Percentiles rank a stretch among this genome's conserved stretches.
Conservation (phyloP, 805 yeast species). For the Zygotorulaspora chibaensis region DNA sequence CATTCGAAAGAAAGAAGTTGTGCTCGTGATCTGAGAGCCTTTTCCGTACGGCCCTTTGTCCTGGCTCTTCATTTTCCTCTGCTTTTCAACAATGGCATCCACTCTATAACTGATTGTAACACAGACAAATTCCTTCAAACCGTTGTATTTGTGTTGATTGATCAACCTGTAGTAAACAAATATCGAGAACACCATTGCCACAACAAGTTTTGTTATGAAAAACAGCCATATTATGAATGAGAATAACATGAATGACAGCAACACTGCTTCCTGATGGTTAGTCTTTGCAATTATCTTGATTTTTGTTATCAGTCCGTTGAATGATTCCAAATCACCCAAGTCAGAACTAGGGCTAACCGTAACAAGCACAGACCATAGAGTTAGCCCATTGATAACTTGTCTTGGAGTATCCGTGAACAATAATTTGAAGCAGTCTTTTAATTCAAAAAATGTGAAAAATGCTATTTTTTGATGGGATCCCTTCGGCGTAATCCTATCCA, state of each 20-base stretch:
- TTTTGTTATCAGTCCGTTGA: constrained; percentile 38
- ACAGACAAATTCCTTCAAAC: constrained; percentile 60
- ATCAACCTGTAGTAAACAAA: constrained; percentile 49
- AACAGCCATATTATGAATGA: constrained; percentile 72
- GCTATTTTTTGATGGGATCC: constrained; percentile 63
- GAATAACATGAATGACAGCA: constrained; percentile 68
- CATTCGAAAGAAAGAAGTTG: not conserved
- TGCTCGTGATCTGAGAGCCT: not conserved
- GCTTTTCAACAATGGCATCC: constrained; percentile 38
- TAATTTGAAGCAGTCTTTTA: constrained; percentile 58
- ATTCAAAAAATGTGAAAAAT: constrained; percentile 58
- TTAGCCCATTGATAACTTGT: constrained; percentile 76
- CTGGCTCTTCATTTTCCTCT: constrained; percentile 12
- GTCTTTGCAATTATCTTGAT: constrained; percentile 55
- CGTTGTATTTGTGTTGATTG: constrained; percentile 36
- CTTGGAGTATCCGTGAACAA: constrained; percentile 81
- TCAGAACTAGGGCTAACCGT: constrained; percentile 31
- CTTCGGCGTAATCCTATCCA: constrained; percentile 63
- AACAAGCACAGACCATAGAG: constrained; percentile 50
- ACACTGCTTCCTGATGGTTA: constrained; percentile 62
- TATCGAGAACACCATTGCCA: constrained; percentile 50
- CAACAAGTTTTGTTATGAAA: constrained; percentile 51
- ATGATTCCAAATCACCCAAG: constrained; percentile 29
- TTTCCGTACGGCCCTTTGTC: constrained; percentile 4
- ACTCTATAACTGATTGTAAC: constrained; percentile 54